Evolutionary conservation across 371 early-diverging fungal species (phyloP).

Genomic region (Cokeromyces recurvatus): DNA sequence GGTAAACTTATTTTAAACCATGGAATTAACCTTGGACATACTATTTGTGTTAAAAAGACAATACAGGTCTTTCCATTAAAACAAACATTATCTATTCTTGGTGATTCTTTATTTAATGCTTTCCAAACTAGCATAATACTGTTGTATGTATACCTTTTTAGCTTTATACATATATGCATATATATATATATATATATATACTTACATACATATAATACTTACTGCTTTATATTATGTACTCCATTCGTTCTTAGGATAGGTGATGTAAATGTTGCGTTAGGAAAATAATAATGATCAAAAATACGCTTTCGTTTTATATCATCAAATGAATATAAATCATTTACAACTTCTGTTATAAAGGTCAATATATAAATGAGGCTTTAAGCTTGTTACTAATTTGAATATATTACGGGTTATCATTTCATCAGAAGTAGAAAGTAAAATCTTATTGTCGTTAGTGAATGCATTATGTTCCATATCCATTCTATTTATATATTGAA

Average conservation of each 20-base stretch:
- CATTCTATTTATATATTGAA: too few relatives aligned
- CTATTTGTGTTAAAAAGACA: conserved; percentile 37
- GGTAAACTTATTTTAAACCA: conserved; percentile 41
- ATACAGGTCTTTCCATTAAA: conserved; percentile 40
- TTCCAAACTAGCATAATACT: conserved; percentile 51
- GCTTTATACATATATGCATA: too few relatives aligned
- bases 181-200: too few relatives aligned
- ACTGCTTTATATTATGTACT: conserved; percentile 47
- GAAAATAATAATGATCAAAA: conserved; percentile 35
- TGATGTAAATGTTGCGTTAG: conserved; percentile 34
- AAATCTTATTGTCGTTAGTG: too few relatives aligned
- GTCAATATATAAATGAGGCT: background rate
- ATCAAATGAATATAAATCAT: conserved; percentile 36
- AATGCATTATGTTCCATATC: conserved; percentile 11
- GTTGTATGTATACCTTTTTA: too few relatives aligned
- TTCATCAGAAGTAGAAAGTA: conserved; percentile 7
- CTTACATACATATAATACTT: too few relatives aligned
- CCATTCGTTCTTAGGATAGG: conserved; percentile 49
- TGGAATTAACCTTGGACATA: conserved; percentile 48
- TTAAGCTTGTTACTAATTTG: too few relatives aligned
- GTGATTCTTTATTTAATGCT: conserved; percentile 43
- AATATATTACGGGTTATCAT: conserved; percentile 9
- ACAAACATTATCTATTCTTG: conserved; percentile 38
- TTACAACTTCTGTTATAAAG: conserved; percentile 23
- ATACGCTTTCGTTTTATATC: conserved; percentile 28